A percentile compares a stretch with the other conserved stretches of the same genome.
Evolutionary conservation across 495 filamentous ascomycete species (phyloP).

Genomic region (Trichocladium antarcticum): DNA sequence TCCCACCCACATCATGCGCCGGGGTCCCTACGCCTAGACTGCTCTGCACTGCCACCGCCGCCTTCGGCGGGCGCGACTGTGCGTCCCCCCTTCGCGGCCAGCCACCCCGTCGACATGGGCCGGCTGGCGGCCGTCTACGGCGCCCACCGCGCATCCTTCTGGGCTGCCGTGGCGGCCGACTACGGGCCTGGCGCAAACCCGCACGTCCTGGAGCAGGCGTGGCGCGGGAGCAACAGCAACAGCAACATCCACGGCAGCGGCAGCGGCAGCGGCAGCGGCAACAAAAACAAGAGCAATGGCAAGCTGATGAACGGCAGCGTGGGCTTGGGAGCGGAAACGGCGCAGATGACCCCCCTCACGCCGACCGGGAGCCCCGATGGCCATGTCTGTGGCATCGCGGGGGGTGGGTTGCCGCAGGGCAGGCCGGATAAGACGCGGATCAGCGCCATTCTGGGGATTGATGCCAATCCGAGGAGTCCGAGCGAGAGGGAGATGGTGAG

Average conservation of each 20-base stretch:
- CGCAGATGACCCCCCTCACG: constrained; percentile 34
- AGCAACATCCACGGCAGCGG: constrained; percentile 14
- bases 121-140: constrained; percentile 60
- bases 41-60: constrained; percentile 31
- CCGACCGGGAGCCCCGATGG: constrained; percentile 37
- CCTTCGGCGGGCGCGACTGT: constrained; percentile 23
- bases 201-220: constrained; percentile 55
- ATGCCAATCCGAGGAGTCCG: constrained; percentile 42
- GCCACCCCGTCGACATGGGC: constrained; percentile 49
- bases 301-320: constrained; percentile 15
- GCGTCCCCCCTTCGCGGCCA: constrained; percentile 13
- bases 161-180: constrained; percentile 56
- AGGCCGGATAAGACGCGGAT: constrained; percentile 44
- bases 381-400: constrained; percentile 20
- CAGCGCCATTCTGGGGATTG: constrained; percentile 43
- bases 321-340: constrained; percentile 1
- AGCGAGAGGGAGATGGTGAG: constrained; percentile 44
- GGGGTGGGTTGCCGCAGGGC: too few relatives aligned
- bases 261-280: background rate
- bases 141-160: constrained; percentile 57
- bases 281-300: constrained; percentile 14
- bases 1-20: constrained; percentile 14
- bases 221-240: constrained; percentile 36
- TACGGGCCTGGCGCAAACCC: constrained; percentile 56
- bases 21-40: constrained; percentile 41